Evolutionary conservation across 139 green algal species (phyloP).

Genomic region (Desmodesmus armatus): DNA sequence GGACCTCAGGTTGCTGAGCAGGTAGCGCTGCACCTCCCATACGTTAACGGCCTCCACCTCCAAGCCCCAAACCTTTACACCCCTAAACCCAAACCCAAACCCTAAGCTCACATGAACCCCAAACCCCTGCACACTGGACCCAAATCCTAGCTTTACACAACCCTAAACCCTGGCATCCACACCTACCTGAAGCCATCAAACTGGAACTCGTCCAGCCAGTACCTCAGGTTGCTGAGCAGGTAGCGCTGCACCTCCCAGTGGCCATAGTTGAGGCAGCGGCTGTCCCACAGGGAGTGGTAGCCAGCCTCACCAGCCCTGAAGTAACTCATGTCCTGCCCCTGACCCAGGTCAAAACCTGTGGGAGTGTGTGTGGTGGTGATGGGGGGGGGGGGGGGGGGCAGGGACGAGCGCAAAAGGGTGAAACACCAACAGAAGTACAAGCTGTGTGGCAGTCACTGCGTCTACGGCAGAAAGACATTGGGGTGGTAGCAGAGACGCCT

Average conservation of each 20-base stretch:
- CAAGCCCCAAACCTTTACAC: no score
- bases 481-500: no score
- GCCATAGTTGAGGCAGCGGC: slow-evolving; percentile 89
- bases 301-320: slow-evolving; percentile 85
- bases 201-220: slow-evolving; percentile 95
- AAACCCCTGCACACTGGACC: no score
- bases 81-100: no score
- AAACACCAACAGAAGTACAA: no score
- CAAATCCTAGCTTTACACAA: no score
- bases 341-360: slow-evolving; percentile 90
- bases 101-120: no score
- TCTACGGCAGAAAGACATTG: no score
- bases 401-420: no score
- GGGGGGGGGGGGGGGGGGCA: no score
- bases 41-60: no score
- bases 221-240: slow-evolving; percentile 95
- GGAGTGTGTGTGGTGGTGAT: neutral
- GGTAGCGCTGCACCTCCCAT: slow-evolving; percentile 87
- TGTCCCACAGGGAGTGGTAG: slow-evolving; percentile 95
- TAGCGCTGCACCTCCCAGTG: slow-evolving; percentile 88
- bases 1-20: slow-evolving; percentile 95
- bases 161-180: neutral
- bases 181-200: slow-evolving; percentile 80
- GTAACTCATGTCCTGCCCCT: slow-evolving; percentile 83
- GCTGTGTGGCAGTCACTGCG: no score